phyloP scores from a whole-genome alignment of 331 rosid species.

The Quercus tomentella region DNA sequence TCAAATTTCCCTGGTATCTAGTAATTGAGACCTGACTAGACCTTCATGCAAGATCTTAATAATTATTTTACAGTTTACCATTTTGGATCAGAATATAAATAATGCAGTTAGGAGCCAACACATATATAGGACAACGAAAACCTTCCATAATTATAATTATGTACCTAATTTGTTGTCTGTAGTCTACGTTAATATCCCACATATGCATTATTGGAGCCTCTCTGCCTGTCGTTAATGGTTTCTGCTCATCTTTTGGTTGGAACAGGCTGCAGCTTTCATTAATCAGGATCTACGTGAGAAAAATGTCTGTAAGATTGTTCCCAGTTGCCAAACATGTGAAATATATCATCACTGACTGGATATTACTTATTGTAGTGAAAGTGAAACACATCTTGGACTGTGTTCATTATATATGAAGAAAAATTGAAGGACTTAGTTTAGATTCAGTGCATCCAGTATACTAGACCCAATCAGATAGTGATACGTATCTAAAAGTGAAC shows the following conservation, averaged over 20 bases:
- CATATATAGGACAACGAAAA: not conserved
- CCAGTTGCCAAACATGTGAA: too few relatives aligned
- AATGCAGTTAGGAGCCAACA: not conserved
- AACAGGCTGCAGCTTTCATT: too few relatives aligned
- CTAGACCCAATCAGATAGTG: accelerated
- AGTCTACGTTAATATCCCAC: not conserved
- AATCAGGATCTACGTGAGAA: too few relatives aligned
- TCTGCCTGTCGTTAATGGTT: not conserved
- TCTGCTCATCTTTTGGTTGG: not conserved
- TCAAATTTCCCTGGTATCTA: not conserved
- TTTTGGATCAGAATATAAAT: not conserved
- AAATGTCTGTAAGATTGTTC: too few relatives aligned
- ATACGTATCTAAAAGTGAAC: accelerated
- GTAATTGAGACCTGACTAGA: too few relatives aligned
- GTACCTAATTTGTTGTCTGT: not conserved
- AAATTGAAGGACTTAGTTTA: accelerated
- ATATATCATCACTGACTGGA: too few relatives aligned
- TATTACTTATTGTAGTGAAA: too few relatives aligned
- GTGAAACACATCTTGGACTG: too few relatives aligned
- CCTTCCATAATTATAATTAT: not conserved
- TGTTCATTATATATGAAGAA: too few relatives aligned
- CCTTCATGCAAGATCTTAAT: not conserved
- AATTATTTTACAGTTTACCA: not conserved
- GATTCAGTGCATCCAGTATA: accelerated
- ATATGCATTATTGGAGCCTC: not conserved